These are phyloP conservation scores for Penicillium canescens DNA, from an alignment of 495 filamentous ascomycete species.

Conservation along the genomic window DNA sequence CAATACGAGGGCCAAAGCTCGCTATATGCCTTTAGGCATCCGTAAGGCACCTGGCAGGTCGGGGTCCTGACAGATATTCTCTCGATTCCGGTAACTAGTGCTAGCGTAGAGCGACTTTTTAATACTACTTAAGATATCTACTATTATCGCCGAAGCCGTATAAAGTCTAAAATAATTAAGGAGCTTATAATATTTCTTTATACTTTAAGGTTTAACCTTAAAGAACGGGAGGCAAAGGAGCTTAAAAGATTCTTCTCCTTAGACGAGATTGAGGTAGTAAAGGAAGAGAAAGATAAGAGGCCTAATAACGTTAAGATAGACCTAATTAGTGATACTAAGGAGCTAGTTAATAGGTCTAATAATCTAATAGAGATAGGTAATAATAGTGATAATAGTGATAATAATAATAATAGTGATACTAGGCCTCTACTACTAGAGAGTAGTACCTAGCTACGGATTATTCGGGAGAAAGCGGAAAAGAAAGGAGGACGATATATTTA, in stretches of 20 bases:
- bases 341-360: not conserved
- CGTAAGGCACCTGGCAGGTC: no score
- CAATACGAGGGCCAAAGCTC: no score
- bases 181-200: conserved; percentile 4
- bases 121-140: conserved; percentile 2
- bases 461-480: not conserved
- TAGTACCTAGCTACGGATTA: not conserved
- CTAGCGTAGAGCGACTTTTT: not conserved
- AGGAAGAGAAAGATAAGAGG: not conserved
- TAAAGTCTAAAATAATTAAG: not conserved
- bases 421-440: not conserved
- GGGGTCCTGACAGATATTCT: no score
- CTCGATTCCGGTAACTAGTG: not conserved
- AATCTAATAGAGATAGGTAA: not conserved
- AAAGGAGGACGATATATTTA: not conserved
- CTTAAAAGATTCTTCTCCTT: not conserved
- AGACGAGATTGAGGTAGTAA: not conserved
- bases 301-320: not conserved
- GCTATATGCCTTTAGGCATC: no score
- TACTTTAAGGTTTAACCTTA: not conserved
- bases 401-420: not conserved
- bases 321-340: conserved; percentile 1
- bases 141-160: not conserved
- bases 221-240: not conserved
- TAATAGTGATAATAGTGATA: no score